Base-by-base conservation (phyloP, 768 basidiomycete genomes). In the Tulasnella sp. region DNA sequence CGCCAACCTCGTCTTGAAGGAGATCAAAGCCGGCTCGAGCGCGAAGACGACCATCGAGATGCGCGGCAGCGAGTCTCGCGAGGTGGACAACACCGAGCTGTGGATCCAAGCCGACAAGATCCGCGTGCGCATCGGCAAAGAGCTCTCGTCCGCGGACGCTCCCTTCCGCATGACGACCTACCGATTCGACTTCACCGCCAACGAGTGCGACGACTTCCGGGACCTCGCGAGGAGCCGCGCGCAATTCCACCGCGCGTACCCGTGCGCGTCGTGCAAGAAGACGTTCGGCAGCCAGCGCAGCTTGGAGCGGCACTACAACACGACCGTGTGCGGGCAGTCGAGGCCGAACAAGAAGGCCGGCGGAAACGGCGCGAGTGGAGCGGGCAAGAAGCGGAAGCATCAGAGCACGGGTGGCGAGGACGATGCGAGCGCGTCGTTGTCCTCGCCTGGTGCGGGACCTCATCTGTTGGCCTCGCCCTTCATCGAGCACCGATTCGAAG, bases 281-380 rank as follows among this genome's bases (percentile, higher is more conserved):
- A 40, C 40, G 61, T 77, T 70, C 44, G 76, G 76, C 18, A 77
- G 57, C 32, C 76, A 77, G 70, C 35, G 76, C 35, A 44, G 40
- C 42, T 40, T 77, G 76, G 76, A 77, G 26, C 6, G 76, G 76
- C 76, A 77, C 48, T 71, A 71, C 39, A 67, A 37, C 70, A 77
- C 74, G 35, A 75, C 44, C 74, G 51, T 75, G n/a, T 39, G 46
- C 16, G 55, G 48, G 37, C 73, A 35, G 44, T 26, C 73, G 26
- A 3, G 32, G 48, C 32, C 42, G 20, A 35, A 23, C 29, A 74
- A n/a, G 42, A 35, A 46, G 42, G 29, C 18, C 20, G 48, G 44
- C 5, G 48, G 32, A 16, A 20, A 18, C 3, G 48, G 11, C 11
- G 26, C 73, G 18, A 9, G 20, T 23, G 35, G 5, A 3, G 44